phyloP scores from a whole-genome alignment of 345 rosid species.

The Hibiscus syriacus region DNA sequence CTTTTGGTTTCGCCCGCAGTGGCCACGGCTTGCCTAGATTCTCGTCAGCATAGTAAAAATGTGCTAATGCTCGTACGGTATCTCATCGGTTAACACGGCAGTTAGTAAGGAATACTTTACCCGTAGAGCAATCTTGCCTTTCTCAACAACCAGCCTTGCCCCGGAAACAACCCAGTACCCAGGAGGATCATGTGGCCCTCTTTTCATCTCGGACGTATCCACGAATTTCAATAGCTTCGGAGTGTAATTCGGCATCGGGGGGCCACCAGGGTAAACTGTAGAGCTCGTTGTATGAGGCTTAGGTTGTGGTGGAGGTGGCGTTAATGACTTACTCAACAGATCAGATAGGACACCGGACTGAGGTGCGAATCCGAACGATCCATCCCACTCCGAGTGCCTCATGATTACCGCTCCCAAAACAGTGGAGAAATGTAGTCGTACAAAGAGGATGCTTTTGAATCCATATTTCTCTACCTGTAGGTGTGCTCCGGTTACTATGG shows the following conservation, averaged over 20 bases:
- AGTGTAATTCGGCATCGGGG: slow-evolving; percentile 77
- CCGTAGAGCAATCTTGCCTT: slow-evolving; percentile 79
- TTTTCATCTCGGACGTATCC: slow-evolving; percentile 77
- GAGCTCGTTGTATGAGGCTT: slow-evolving; percentile 69
- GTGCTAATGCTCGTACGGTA: slow-evolving; percentile 14
- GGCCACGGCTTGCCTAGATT: background rate
- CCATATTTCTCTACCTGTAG: slow-evolving; percentile 70
- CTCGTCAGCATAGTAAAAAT: background rate
- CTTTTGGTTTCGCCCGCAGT: background rate
- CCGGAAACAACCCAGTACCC: slow-evolving; percentile 98
- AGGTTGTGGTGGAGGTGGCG: slow-evolving; percentile 59
- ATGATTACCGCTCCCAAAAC: slow-evolving; percentile 41
- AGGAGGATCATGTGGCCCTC: slow-evolving; percentile 89
- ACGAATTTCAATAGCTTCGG: slow-evolving; percentile 80
- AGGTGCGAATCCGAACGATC: slow-evolving; percentile 61
- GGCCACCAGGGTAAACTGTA: slow-evolving; percentile 89
- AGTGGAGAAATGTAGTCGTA: slow-evolving; percentile 65
- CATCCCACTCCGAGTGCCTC: slow-evolving; percentile 14
- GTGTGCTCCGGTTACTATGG: slow-evolving; percentile 82
- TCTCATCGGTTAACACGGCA: slow-evolving; percentile 36
- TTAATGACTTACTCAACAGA: slow-evolving; percentile 4
- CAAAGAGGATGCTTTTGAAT: slow-evolving; percentile 70
- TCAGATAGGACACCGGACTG: slow-evolving; percentile 75
- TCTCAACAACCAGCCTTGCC: slow-evolving; percentile 74
- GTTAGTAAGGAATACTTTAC: slow-evolving; percentile 85